These are phyloP conservation scores for Neonothopanus nambi DNA, from an alignment of 1,284 basidiomycete species.

Conservation along the genomic window DNA sequence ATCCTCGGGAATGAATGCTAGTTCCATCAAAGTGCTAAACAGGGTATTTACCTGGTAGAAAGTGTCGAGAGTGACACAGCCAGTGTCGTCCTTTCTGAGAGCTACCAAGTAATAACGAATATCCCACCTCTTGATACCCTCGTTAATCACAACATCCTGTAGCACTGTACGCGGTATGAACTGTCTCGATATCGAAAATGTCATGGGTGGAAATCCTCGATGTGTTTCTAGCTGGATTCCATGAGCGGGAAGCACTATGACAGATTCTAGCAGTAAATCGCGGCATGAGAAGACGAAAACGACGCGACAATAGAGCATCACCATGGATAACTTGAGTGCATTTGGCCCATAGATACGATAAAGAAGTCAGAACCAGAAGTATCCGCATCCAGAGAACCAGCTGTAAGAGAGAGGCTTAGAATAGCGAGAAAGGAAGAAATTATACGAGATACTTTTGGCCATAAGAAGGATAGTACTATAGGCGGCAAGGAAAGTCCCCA, in stretches of 20 bases:
- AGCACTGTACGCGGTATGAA: conserved; percentile 61
- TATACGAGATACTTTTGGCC: conserved; percentile 36
- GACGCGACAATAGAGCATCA: neutral
- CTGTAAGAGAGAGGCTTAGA: conserved; percentile 7
- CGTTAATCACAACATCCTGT: conserved; percentile 69
- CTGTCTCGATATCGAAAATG: conserved; percentile 46
- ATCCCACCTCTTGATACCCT: conserved; percentile 69
- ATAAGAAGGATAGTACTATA: conserved; percentile 33
- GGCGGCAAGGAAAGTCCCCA: conserved; percentile 39
- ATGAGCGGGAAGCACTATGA: conserved; percentile 61
- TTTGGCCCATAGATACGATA: conserved; percentile 31
- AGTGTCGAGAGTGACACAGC: conserved; percentile 40
- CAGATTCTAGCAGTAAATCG: conserved; percentile 62
- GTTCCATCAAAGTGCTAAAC: neutral
- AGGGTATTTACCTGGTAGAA: conserved; percentile 48
- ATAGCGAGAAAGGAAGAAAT: neutral
- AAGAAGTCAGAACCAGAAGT: conserved; percentile 17
- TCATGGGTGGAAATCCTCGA: conserved; percentile 49
- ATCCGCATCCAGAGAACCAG: conserved; percentile 14
- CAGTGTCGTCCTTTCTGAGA: conserved; percentile 35
- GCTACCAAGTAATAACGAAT: conserved; percentile 67
- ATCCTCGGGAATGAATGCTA: conserved; percentile 3
- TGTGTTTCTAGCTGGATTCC: conserved; percentile 74
- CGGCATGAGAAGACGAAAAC: conserved; percentile 4
- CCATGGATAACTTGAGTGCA: conserved; percentile 55